A percentile compares a stretch with the other conserved stretches of the same genome.
These are phyloP conservation scores for Penicillium sp. DNA, from an alignment of 2,329 filamentous ascomycete species.

Conservation along the genomic window DNA sequence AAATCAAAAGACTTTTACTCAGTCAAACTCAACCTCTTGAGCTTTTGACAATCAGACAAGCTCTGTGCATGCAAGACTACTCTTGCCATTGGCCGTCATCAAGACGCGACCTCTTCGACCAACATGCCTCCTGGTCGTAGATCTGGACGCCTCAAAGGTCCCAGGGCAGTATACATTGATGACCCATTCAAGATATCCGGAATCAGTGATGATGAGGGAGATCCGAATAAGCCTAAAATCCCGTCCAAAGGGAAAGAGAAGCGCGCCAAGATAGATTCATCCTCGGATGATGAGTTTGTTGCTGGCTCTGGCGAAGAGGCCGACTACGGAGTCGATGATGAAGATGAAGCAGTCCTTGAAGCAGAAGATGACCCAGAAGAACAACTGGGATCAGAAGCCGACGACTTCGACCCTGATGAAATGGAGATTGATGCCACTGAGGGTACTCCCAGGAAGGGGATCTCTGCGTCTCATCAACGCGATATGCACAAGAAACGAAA, in stretches of 20 bases:
- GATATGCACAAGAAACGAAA: conserved; percentile 14
- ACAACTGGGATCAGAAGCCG: conserved; percentile 22
- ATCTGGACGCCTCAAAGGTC: conserved; percentile 34
- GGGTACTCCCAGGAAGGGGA: conserved; percentile 10
- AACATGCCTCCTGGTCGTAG: conserved; percentile 34
- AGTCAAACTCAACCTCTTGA: background rate
- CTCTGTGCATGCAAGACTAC: background rate
- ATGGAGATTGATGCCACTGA: conserved; percentile 13
- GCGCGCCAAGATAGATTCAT: conserved; percentile 19
- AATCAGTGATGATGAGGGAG: conserved; percentile 31
- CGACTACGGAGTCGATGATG: conserved; percentile 19
- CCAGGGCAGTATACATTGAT: conserved; percentile 34
- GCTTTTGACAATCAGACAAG: background rate
- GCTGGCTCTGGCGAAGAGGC: conserved; percentile 21
- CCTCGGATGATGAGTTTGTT: conserved; percentile 40
- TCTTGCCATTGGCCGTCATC: background rate
- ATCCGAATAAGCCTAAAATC: conserved; percentile 15
- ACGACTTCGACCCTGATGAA: conserved; percentile 19
- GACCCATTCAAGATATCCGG: conserved; percentile 39
- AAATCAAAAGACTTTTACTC: background rate
- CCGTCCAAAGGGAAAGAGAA: conserved; percentile 16
- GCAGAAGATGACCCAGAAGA: conserved; percentile 22
- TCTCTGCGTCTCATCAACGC: conserved; percentile 1
- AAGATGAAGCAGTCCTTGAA: conserved; percentile 17
- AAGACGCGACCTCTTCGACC: background rate